Evolutionary conservation across 2,329 filamentous ascomycete genomes (phyloP).

Genomic region (Mycosphaerelloides madeirae): DNA sequence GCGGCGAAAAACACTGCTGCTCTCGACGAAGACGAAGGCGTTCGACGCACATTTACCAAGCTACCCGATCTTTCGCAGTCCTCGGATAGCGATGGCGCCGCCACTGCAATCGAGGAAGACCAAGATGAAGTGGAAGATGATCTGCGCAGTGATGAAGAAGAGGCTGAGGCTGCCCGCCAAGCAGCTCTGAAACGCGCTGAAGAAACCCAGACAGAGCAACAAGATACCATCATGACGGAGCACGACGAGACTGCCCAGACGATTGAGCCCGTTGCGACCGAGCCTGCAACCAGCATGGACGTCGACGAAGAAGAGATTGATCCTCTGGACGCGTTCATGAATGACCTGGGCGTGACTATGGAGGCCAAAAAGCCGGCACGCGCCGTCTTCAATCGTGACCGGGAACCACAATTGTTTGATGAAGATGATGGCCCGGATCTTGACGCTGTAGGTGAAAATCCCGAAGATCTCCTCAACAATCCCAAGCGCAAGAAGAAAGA

Average conservation of each 20-base stretch:
- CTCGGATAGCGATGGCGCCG: slow-evolving; percentile 40
- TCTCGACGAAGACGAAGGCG: slow-evolving; percentile 83
- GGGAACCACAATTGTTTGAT: slow-evolving; percentile 79
- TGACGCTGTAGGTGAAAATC: slow-evolving; percentile 59
- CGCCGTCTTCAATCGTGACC: slow-evolving; percentile 47
- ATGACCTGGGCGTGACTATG: slow-evolving; percentile 53
- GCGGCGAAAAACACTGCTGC: slow-evolving; percentile 63
- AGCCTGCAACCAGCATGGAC: slow-evolving; percentile 28
- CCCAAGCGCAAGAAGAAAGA: slow-evolving; percentile 88
- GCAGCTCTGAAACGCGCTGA: slow-evolving; percentile 71
- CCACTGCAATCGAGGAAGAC: slow-evolving; percentile 53
- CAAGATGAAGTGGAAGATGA: slow-evolving; percentile 59
- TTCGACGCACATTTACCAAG: slow-evolving; percentile 83
- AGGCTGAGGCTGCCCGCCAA: slow-evolving; percentile 76
- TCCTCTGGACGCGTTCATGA: slow-evolving; percentile 97
- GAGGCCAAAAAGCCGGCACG: slow-evolving; percentile 30
- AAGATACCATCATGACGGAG: slow-evolving; percentile 45
- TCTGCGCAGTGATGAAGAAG: slow-evolving; percentile 79
- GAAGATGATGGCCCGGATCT: slow-evolving; percentile 70
- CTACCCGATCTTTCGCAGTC: slow-evolving; percentile 70
- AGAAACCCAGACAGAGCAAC: slow-evolving; percentile 39
- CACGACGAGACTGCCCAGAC: slow-evolving; percentile 22
- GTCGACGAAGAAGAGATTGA: slow-evolving; percentile 72
- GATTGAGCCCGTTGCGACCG: slow-evolving; percentile 21
- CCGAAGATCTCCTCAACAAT: slow-evolving; percentile 58